Conservation (phyloP, 1,284 basidiomycete genomes). For the Trichosporon sp. region DNA sequence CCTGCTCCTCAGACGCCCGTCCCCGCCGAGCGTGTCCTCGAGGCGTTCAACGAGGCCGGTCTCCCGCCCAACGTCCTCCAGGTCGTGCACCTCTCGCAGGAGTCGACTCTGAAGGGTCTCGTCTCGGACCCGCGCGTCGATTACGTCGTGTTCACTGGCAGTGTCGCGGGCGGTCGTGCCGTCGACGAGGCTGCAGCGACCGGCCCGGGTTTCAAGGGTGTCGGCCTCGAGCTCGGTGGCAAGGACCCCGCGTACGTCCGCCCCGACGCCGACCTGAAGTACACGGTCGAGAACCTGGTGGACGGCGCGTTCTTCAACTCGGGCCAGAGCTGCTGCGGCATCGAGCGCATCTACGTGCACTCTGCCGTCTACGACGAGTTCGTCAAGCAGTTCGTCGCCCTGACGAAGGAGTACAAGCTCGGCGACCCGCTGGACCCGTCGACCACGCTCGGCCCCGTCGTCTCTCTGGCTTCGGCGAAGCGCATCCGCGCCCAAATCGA, state of each 20-base stretch:
- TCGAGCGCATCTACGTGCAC: slow-evolving; percentile 90
- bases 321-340: slow-evolving; percentile 71
- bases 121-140: slow-evolving; percentile 70
- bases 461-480: slow-evolving; percentile 79
- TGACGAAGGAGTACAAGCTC: slow-evolving; percentile 78
- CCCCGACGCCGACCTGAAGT: slow-evolving; percentile 78
- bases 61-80: slow-evolving; percentile 76
- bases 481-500: slow-evolving; percentile 81
- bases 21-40: slow-evolving; percentile 76
- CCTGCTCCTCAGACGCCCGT: slow-evolving; percentile 93
- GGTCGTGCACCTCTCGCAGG: slow-evolving; percentile 74
- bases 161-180: slow-evolving; percentile 62
- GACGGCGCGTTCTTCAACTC: slow-evolving; percentile 92
- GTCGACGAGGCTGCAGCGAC: slow-evolving; percentile 56
- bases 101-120: slow-evolving; percentile 65
- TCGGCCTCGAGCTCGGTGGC: slow-evolving; percentile 77
- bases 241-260: slow-evolving; percentile 96
- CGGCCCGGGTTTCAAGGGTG: slow-evolving; percentile 69
- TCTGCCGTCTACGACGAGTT: slow-evolving; percentile 79
- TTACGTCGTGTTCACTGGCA: slow-evolving; percentile 90
- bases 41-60: slow-evolving; percentile 70
- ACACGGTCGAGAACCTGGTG: slow-evolving; percentile 80
- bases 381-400: slow-evolving; percentile 71
- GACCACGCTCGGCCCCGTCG: slow-evolving; percentile 85
- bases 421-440: slow-evolving; percentile 76